A percentile compares a stretch with the other conserved stretches of the same genome.
Conservation (phyloP, 164 flowering plant species). For the Stephania yunnanensis region DNA sequence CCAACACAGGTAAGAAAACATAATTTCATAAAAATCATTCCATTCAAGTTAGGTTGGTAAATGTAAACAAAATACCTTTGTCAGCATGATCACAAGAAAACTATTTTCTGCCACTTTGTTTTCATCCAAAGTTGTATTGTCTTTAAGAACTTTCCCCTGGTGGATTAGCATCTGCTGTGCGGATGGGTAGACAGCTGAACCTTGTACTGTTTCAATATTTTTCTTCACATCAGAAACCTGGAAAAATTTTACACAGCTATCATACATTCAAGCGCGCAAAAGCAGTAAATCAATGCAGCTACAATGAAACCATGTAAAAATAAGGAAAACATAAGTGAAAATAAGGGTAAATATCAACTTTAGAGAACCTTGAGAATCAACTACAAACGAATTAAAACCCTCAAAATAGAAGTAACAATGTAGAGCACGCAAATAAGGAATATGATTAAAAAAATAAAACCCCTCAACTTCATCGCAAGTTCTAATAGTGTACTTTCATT, state of each 20-base stretch:
- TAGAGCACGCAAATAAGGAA: no score
- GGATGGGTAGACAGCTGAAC: slow-evolving; percentile 62
- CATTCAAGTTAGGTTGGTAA: background rate
- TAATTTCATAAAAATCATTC: no score
- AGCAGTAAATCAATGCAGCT: background rate
- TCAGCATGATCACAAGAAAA: slow-evolving; percentile 69
- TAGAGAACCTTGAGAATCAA: no score
- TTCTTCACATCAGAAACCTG: slow-evolving; percentile 75
- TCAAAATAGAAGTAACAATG: no score
- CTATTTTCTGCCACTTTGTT: slow-evolving; percentile 64
- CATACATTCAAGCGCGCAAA: background rate
- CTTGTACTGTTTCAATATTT: slow-evolving; percentile 55
- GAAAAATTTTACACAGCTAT: slow-evolving; percentile 1
- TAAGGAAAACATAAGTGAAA: background rate
- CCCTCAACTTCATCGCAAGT: no score
- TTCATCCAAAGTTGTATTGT: slow-evolving; percentile 55
- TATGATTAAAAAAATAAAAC: no score
- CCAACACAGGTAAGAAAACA: no score
- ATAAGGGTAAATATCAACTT: no score
- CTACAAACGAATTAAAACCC: no score
- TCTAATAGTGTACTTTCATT: no score
- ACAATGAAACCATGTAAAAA: background rate
- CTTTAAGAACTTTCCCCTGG: slow-evolving; percentile 84
- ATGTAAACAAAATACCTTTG: slow-evolving; percentile 41
- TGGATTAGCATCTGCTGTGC: slow-evolving; percentile 70